Evolutionary conservation across 441 rosid genomes (phyloP), one percentile per base, ranked within the genome.

Genomic region (Euphorbia schlechtendalii): DNA sequence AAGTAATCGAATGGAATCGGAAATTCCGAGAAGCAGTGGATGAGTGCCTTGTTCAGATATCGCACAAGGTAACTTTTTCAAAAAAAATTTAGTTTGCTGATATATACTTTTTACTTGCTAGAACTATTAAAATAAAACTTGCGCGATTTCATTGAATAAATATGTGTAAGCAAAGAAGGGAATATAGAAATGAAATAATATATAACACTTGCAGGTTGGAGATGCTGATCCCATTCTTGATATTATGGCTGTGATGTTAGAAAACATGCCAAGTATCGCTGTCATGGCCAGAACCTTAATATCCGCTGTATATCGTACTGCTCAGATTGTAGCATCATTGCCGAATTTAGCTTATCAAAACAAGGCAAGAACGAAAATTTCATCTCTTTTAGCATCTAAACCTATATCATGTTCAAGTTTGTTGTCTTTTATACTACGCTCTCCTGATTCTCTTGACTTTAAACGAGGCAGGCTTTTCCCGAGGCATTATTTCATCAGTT

Each of bases 191-290:
- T 70, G 74, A 75, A 76, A 58, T 53, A 48, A 56, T 40, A 28
- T 72, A 27, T 25, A 70, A 38, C 14, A 45, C 49, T 45, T 69
- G 61, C 82, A 90, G 97, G 86, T 86, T 68, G 94, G 96, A 80
- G 98, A 88, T 82, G 96, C 98, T 69, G 92, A 88, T 75, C 94
- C 94, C 59, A 75, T 91, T 34, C 89, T 85, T 74, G 98, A 91
- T 65, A 74, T 84, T 61, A 91, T 91, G 98, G 94, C 98, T 73
- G 84, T 80, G 69, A 86, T 82, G 88, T 72, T 91, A 72, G 98
- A 91, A 82, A 91, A 88, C 75, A 79, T 87, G 75, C 82, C 98
- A 64, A 82, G 72, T 61, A 83, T 86, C 72, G 70, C 86, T 60
- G 86, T 85, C 58, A 85, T 88, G 83, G 78, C 90, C 40, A 84